Percentiles rank a stretch among this genome's conserved stretches.
Evolutionary conservation across 495 filamentous ascomycete species (phyloP).

Genomic region (Penicillium daleae): DNA sequence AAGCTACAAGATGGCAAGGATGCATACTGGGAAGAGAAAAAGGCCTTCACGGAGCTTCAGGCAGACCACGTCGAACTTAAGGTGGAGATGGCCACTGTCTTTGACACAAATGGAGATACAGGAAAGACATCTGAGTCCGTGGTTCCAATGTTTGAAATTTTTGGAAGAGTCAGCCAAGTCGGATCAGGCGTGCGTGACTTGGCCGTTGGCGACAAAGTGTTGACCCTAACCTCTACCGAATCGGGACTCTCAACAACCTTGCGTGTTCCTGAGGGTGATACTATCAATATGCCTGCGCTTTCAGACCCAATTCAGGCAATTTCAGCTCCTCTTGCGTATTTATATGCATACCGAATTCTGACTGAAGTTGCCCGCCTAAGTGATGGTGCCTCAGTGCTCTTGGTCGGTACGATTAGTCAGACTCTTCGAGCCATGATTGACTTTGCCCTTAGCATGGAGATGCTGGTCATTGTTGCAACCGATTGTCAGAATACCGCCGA

Average conservation of each 20-base stretch:
- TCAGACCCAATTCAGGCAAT: constrained; percentile 15
- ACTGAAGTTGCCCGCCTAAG: constrained; percentile 18
- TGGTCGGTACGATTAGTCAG: constrained; percentile 24
- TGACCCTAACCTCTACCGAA: constrained; percentile 15
- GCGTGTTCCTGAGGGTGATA: constrained; percentile 20
- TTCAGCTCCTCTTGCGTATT: constrained; percentile 25
- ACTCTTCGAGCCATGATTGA: constrained; percentile 27
- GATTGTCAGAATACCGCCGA: constrained; percentile 19
- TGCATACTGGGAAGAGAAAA: constrained; percentile 23
- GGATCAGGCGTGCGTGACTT: constrained; percentile 22
- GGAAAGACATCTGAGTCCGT: constrained; percentile 20
- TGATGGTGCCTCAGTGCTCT: constrained; percentile 20
- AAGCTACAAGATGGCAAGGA: constrained; percentile 16
- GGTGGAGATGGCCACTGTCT: constrained; percentile 24
- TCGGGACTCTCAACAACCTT: constrained; percentile 19
- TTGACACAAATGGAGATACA: constrained; percentile 11
- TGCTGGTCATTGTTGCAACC: constrained; percentile 24
- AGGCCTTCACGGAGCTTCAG: not conserved
- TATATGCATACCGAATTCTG: constrained; percentile 23
- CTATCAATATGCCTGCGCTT: constrained; percentile 19
- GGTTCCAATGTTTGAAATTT: constrained; percentile 21
- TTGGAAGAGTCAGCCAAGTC: constrained; percentile 22
- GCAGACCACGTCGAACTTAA: constrained; percentile 23
- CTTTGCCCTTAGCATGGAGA: constrained; percentile 18
- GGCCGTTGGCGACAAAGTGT: constrained; percentile 24